Evolutionary conservation across 345 rosid genomes (phyloP).

Genomic region (Limnanthes douglasii): DNA sequence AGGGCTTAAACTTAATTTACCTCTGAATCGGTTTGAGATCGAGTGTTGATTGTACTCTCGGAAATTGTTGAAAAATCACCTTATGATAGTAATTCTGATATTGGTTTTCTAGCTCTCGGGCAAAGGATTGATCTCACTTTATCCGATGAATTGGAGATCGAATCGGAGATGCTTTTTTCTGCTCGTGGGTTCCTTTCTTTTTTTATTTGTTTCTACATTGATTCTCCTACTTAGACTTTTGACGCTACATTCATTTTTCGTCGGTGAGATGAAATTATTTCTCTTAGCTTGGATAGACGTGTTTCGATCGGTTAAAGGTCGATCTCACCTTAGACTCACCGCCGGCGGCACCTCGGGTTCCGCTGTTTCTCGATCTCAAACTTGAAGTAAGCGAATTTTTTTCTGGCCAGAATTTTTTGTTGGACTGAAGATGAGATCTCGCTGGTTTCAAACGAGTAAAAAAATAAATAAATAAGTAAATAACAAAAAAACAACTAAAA

Average conservation of each 20-base stretch:
- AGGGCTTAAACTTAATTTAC: constrained; percentile 7
- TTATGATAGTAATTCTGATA: constrained; percentile 20
- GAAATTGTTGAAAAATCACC: constrained; percentile 44
- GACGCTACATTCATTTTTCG: constrained; percentile 23
- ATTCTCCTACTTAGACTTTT: constrained; percentile 38
- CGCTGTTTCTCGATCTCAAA: constrained; percentile 22
- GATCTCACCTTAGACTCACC: constrained; percentile 27
- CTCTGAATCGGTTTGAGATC: constrained; percentile 49
- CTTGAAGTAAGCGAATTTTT: constrained; percentile 21
- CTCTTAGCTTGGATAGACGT: constrained; percentile 19
- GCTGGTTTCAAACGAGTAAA: constrained; percentile 43
- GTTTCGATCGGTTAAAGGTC: constrained; percentile 17
- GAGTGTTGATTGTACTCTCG: constrained; percentile 32
- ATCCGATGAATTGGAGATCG: constrained; percentile 29
- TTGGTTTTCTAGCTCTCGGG: constrained; percentile 12
- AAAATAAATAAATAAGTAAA: too few relatives aligned
- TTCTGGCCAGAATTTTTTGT: constrained; percentile 12
- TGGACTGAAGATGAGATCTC: constrained; percentile 11
- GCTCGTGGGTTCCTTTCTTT: constrained; percentile 18
- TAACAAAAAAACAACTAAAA: too few relatives aligned
- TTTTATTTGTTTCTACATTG: constrained; percentile 25
- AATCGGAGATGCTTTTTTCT: constrained; percentile 31
- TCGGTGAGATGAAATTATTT: constrained; percentile 25
- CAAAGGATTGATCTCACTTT: constrained; percentile 16
- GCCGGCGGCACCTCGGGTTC: constrained; percentile 20